Evolutionary conservation across 2,329 filamentous ascomycete genomes (phyloP), one percentile per base, ranked within the genome.

Genomic region (Zymoseptoria ardabiliae): DNA sequence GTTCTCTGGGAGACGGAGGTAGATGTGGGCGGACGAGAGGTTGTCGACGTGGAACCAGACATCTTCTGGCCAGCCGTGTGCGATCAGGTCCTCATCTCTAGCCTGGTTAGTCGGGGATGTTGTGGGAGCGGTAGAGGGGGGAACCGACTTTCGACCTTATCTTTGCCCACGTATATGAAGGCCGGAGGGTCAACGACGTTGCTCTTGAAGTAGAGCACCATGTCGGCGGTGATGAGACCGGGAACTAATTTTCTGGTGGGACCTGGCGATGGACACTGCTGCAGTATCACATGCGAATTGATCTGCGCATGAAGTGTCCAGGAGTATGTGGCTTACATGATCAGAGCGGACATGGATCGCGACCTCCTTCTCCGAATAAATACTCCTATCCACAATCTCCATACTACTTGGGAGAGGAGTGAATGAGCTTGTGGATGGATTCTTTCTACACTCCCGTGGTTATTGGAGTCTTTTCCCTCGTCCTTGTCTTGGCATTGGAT

Each of bases 21-120:
- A 99, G 69, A 99, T 91, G 76, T 99, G 94, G 2, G 94, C 94
- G 68, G 90, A 95, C 50, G 92, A 97, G 35, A 99, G 83, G 74
- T 99, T 99, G 80, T 99, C 94, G 68, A 88, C 94, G 80, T 99
- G 94, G 72, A 99, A 99, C 94, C 94, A 99, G 70, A 99, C 86
- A 79, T 99, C 94, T 73, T 96, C 88, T 54, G 97, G 91, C 83
- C 91, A 90, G 65, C 94, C 94, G 74, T 90, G 89, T 70, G 93
- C 90, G 74, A 99, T 97, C 68, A 99, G 77, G 68, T 96, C 91
- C 82, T 99, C 94, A 78, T 97, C 94, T 99, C 73, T 64, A 64
- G 61, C 55, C 57, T 58, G 61, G 69, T 73, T 63, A 74, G 65
- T 50, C 35, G 59, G 59, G 57, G 64, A 62, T 54, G 56, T 68